These are phyloP conservation scores for Chalaropsis ovoidea DNA, from an alignment of 2,329 filamentous ascomycete genomes.

Conservation along the genomic window DNA sequence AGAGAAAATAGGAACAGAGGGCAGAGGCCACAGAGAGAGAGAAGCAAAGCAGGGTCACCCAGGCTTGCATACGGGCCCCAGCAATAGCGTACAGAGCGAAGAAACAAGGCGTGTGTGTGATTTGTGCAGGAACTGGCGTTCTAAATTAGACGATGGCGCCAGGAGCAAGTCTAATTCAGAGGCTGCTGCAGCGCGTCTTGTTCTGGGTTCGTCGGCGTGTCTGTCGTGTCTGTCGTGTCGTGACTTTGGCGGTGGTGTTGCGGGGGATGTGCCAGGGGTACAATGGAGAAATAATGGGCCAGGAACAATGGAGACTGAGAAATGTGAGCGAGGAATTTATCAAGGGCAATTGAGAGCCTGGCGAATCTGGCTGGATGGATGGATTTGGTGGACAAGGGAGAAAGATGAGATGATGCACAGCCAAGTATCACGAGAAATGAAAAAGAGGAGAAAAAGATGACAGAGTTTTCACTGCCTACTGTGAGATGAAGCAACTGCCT, in stretches of 20 bases:
- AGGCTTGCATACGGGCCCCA: conserved; percentile 18
- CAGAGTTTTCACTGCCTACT: neutral
- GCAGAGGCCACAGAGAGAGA: conserved; percentile 5
- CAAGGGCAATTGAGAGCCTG: neutral
- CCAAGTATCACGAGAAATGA: neutral
- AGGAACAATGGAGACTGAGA: conserved; percentile 4
- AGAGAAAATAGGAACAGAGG: too few relatives aligned
- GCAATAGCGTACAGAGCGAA: conserved; percentile 7
- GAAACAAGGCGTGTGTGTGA: neutral
- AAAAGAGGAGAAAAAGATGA: neutral
- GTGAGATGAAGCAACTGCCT: too few relatives aligned
- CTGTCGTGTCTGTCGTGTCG: neutral
- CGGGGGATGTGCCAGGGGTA: conserved; percentile 7
- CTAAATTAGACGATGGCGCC: neutral
- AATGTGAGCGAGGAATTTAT: neutral
- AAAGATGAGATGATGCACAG: neutral
- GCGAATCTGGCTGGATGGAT: conserved; percentile 11
- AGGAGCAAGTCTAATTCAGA: neutral
- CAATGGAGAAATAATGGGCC: conserved; percentile 8
- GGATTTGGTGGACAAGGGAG: conserved; percentile 8
- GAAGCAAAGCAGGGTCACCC: conserved; percentile 17
- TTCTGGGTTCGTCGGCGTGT: neutral
- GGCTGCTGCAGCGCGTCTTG: neutral
- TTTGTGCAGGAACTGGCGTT: neutral
- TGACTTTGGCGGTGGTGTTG: neutral